Base-by-base conservation (phyloP, 371 early-diverging fungal species). In the Zychaea mexicana region DNA sequence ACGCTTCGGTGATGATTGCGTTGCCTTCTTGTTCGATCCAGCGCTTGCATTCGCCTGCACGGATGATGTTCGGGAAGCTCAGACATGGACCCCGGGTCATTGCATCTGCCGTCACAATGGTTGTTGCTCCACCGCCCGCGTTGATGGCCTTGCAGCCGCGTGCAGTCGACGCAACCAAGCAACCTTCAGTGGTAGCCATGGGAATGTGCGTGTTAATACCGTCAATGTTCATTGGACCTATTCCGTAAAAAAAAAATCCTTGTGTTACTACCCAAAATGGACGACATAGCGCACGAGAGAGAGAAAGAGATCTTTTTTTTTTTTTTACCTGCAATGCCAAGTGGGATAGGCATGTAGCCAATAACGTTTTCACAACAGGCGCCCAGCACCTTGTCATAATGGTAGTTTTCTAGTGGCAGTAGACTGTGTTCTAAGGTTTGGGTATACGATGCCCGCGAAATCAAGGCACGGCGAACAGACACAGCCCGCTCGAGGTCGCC, bases 111-210 rank as follows among this genome's bases (percentile, higher is more conserved):
- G 87, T 86, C 22, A 96, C 73, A 28, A 92, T 91, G 5, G 96
- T 94, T 13, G 73, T 82, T 5, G 94, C 96, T 46, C 98, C 97
- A 28, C 95, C 93, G 38, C 93, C 90, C 21, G 88, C 84, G 63
- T 90, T 91, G 60, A 97, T 95, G 9, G 97, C 95, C 77, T 98
- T 98, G 74, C 96, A 96, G 5, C 98, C 98, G 61, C 98, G 88
- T 12, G 93, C 90, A 24, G 96, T 91, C 31, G 96, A 96, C 24
- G 98, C 98, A 22, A 98, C 90, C 54, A 98, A 75, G 57, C 90
- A 89, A 30, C 98, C 98, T 79, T 98, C 98, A 10, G 97, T 97
- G 3, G 98, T 98, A 7, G 96, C 95, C 96, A 98, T 96, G 28
- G 98, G 98, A 28, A 98, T 85, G 69, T 91, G 92, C 42, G 91